Evolutionary conservation across 2,329 filamentous ascomycete species (phyloP).

Genomic region (Epichloe sp.): DNA sequence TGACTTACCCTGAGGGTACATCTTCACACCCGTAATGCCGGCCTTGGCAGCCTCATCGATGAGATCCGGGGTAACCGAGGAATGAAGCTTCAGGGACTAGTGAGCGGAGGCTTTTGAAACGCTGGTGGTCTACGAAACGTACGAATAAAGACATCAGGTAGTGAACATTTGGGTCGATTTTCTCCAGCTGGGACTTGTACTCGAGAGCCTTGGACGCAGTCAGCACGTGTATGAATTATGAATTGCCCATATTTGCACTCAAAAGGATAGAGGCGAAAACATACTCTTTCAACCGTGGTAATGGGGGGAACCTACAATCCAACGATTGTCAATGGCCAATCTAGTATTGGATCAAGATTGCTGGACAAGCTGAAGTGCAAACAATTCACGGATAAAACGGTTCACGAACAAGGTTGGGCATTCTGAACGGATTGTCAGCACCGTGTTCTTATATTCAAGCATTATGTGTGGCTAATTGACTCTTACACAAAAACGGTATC

Average conservation of each 20-base stretch:
- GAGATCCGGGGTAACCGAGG: constrained; percentile 50
- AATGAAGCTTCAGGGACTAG: constrained; percentile 31
- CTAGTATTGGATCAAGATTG: not conserved
- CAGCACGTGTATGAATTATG: constrained; percentile 1
- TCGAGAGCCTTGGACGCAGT: constrained; percentile 42
- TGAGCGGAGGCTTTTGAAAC: not conserved
- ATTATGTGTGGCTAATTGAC: not conserved
- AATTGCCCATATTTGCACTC: constrained; percentile 4
- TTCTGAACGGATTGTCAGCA: constrained; percentile 13
- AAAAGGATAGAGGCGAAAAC: not conserved
- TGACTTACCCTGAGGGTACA: constrained; percentile 39
- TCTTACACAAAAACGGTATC: constrained; percentile 42
- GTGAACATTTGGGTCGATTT: constrained; percentile 47
- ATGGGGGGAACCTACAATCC: constrained; percentile 39
- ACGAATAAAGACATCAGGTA: constrained; percentile 51
- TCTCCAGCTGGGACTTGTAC: constrained; percentile 49
- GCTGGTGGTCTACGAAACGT: not conserved
- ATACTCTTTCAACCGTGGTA: constrained; percentile 34
- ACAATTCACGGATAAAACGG: not conserved
- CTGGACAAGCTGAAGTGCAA: not conserved
- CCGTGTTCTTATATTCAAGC: not conserved
- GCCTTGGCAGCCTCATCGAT: constrained; percentile 61
- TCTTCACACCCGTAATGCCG: constrained; percentile 60
- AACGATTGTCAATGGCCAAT: not conserved
- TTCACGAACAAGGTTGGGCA: constrained; percentile 44